Percentiles rank a stretch among this genome's conserved stretches.
These are phyloP conservation scores for Sistotremastrum suecicum DNA, from an alignment of 768 basidiomycete genomes.

Conservation along the genomic window DNA sequence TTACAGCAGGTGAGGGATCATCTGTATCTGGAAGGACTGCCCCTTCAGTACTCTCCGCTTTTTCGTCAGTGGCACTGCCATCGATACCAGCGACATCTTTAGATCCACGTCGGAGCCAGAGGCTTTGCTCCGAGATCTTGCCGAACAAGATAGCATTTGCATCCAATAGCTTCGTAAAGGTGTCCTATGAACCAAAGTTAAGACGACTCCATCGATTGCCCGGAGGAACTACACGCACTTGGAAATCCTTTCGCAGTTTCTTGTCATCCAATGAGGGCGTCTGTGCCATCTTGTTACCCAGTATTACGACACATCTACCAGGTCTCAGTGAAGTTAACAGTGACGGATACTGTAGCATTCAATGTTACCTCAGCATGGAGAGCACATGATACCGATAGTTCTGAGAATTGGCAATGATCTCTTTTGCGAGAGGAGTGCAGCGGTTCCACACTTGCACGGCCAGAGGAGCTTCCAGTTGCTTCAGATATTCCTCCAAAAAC, in stretches of 20 bases:
- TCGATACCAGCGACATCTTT: constrained; percentile 31
- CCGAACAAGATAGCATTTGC: constrained; percentile 60
- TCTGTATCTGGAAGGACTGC: neutral
- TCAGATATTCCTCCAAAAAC: constrained; percentile 80
- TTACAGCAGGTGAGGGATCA: neutral
- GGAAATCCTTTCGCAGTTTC: constrained; percentile 76
- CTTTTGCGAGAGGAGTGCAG: constrained; percentile 64
- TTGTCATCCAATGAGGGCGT: constrained; percentile 88
- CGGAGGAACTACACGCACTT: constrained; percentile 28
- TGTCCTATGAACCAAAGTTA: constrained; percentile 36
- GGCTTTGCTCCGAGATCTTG: constrained; percentile 57
- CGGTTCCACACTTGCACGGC: constrained; percentile 88
- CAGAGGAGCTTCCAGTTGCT: constrained; percentile 74
- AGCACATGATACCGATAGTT: constrained; percentile 63
- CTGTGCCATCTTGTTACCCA: constrained; percentile 75
- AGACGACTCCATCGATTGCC: neutral
- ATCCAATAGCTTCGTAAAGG: constrained; percentile 75
- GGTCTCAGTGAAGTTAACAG: constrained; percentile 6
- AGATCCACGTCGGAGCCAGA: constrained; percentile 61
- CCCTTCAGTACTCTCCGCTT: no score
- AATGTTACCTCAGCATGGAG: constrained; percentile 51
- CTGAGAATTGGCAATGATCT: constrained; percentile 48
- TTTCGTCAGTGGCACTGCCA: no score
- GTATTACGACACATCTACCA: constrained; percentile 54
- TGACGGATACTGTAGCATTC: no score